phyloP scores from a whole-genome alignment of 495 filamentous ascomycete species.

The Penicillium malachiteum region DNA sequence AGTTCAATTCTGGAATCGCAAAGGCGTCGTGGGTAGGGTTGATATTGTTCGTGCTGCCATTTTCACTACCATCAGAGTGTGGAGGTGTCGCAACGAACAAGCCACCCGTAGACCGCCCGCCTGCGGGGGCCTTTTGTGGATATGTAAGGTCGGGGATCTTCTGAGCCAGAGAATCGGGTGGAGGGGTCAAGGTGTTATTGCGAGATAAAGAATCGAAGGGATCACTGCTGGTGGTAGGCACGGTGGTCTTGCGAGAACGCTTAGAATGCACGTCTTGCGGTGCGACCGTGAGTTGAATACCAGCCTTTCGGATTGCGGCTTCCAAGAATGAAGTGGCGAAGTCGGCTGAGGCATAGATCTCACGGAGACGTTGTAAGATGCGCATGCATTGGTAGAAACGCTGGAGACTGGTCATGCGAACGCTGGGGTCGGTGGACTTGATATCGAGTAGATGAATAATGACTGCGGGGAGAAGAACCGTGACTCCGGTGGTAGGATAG shows the following conservation, averaged over 20 bases:
- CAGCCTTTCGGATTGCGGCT: constrained; percentile 77
- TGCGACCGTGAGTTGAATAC: constrained; percentile 54
- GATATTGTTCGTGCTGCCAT: constrained; percentile 44
- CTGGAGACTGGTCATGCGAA: constrained; percentile 64
- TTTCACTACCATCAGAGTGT: constrained; percentile 46
- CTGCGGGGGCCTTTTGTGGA: constrained; percentile 25
- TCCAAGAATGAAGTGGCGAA: constrained; percentile 84
- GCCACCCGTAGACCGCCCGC: constrained; percentile 20
- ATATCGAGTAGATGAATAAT: constrained; percentile 90
- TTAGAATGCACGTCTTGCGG: constrained; percentile 39
- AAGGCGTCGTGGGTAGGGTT: constrained; percentile 39
- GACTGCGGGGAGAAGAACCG: constrained; percentile 83
- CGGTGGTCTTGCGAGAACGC: constrained; percentile 9
- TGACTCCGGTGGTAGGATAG: constrained; percentile 84
- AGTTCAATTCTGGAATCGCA: constrained; percentile 33
- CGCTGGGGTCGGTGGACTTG: constrained; percentile 69
- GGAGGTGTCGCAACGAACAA: constrained; percentile 44
- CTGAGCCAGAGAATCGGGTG: constrained; percentile 45
- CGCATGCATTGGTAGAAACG: constrained; percentile 86
- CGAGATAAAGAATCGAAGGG: constrained; percentile 27
- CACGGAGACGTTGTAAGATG: constrained; percentile 74
- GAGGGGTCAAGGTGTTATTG: constrained; percentile 39
- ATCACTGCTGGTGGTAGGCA: constrained; percentile 13
- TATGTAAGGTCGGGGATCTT: constrained; percentile 47
- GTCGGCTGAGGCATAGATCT: constrained; percentile 84